Conservation (phyloP, 2,329 filamentous ascomycete genomes). For the Epichloe coenophiala region DNA sequence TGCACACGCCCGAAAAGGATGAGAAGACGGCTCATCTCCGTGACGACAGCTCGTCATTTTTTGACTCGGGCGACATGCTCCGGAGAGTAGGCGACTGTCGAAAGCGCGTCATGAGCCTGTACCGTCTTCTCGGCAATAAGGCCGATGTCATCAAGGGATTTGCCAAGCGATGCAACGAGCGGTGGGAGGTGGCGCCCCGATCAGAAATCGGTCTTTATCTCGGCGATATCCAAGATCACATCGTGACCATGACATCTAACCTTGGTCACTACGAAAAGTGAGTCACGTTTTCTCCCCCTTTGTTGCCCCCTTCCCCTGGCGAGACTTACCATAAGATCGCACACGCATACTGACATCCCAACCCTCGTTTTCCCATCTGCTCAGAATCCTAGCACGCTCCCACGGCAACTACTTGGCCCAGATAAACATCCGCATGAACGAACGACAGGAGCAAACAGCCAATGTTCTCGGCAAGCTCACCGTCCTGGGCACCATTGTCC, state of each 20-base stretch:
- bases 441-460: conserved; percentile 87
- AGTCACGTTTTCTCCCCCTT: conserved; percentile 17
- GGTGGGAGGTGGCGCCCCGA: conserved; percentile 89
- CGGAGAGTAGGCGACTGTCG: conserved; percentile 83
- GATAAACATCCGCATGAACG: conserved; percentile 98
- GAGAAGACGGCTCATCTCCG: conserved; percentile 32
- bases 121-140: conserved; percentile 87
- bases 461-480: conserved; percentile 92
- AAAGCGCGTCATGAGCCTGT: conserved; percentile 95
- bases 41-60: conserved; percentile 29
- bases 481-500: conserved; percentile 87
- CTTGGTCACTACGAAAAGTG: conserved; percentile 93
- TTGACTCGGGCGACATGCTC: conserved; percentile 64
- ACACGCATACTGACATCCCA: background rate
- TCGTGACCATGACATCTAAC: conserved; percentile 97
- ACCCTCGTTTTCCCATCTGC: background rate
- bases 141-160: conserved; percentile 99
- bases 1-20: conserved; percentile 51
- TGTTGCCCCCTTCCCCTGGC: background rate
- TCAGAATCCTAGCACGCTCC: conserved; percentile 67
- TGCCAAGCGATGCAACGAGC: conserved; percentile 93
- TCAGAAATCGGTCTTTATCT: conserved; percentile 96
- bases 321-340: background rate
- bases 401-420: conserved; percentile 98
- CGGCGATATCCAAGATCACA: conserved; percentile 97